Conservation (phyloP, 176 grass and related monocot genomes). For the Oryza longistaminata region DNA sequence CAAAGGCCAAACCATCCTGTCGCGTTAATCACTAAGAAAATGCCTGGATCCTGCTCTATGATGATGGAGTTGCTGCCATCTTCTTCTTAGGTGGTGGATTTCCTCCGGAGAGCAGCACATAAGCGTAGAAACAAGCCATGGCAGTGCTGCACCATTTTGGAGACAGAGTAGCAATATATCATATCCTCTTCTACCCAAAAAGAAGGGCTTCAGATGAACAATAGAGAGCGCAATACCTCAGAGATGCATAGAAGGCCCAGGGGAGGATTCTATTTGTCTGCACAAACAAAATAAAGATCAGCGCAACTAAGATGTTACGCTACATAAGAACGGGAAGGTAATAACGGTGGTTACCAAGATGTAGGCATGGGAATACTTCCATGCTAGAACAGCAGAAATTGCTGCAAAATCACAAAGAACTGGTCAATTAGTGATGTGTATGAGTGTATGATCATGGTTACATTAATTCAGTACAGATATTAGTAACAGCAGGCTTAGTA, state of each 20-base stretch:
- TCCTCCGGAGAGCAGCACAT: conserved; percentile 59
- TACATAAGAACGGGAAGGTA: not conserved
- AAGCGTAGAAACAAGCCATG: conserved; percentile 56
- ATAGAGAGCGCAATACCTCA: conserved; percentile 46
- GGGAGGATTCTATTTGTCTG: conserved; percentile 68
- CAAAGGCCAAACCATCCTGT: not conserved
- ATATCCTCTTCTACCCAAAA: not conserved
- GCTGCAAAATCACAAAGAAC: conserved; percentile 31
- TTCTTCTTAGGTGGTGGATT: conserved; percentile 70
- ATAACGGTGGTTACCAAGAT: conserved; percentile 44
- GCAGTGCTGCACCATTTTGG: conserved; percentile 44
- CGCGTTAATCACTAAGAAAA: not conserved
- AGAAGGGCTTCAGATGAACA: not conserved
- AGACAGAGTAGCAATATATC: not conserved
- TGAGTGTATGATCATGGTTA: not conserved
- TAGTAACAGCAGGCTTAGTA: not conserved
- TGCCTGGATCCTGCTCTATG: conserved; percentile 4
- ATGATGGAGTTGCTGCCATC: conserved; percentile 10
- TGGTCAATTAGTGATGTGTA: conserved; percentile 9
- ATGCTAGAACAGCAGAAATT: conserved; percentile 51
- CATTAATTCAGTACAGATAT: not conserved
- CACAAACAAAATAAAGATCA: conserved; percentile 34
- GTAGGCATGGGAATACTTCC: conserved; percentile 67
- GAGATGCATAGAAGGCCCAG: conserved; percentile 60
- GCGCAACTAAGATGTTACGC: not conserved